A percentile compares a stretch with the other conserved stretches of the same genome.
Evolutionary conservation across 495 filamentous ascomycete species (phyloP).

Genomic region (Copromyces sp.): DNA sequence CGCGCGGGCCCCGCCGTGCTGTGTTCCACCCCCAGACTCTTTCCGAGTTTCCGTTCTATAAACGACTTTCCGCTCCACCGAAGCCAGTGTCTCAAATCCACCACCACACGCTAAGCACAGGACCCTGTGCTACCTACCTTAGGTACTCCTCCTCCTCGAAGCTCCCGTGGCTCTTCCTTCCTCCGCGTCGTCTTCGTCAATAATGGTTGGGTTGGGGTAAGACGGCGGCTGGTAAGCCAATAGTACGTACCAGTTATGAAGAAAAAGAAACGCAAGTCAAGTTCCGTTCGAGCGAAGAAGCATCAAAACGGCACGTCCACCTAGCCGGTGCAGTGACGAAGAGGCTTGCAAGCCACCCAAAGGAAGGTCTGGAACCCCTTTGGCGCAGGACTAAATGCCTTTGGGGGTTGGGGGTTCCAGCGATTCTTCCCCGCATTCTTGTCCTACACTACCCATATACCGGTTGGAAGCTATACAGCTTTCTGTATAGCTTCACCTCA

Average conservation of each 20-base stretch:
- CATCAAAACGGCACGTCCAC: not conserved
- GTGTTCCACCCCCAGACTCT: not conserved
- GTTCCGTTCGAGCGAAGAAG: conserved; percentile 11
- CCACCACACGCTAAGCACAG: not conserved
- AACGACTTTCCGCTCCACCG: not conserved
- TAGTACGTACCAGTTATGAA: not conserved
- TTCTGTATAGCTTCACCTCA: not conserved
- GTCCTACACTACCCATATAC: no score
- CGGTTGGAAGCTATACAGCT: no score
- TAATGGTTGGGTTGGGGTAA: not conserved
- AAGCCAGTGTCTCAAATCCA: not conserved
- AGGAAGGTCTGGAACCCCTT: not conserved
- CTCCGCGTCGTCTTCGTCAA: not conserved
- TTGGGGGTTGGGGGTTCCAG: no score
- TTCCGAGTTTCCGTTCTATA: not conserved
- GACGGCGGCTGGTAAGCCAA: not conserved
- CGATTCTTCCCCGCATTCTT: not conserved
- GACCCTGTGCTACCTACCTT: not conserved
- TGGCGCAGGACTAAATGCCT: not conserved
- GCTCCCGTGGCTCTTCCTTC: not conserved
- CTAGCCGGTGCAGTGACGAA: not conserved
- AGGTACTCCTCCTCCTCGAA: not conserved
- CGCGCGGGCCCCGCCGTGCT: not conserved
- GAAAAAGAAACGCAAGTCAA: not conserved
- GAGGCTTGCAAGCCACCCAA: not conserved